phyloP scores from a whole-genome alignment of 2,329 filamentous ascomycete species.

The Fusarium pseudocircinatum region DNA sequence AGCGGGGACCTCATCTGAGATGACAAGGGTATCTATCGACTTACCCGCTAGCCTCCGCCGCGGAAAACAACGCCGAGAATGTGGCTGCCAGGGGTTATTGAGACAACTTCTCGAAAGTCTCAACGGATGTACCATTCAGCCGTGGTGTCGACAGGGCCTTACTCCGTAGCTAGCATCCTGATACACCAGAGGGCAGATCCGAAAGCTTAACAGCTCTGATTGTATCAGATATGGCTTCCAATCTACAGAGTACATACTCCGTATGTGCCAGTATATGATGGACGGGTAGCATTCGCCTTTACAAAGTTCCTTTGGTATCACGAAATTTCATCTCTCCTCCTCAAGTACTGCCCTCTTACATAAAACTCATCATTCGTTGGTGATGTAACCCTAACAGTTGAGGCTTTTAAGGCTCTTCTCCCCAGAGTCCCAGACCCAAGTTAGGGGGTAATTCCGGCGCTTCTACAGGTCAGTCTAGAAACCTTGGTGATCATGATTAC shows the following conservation, averaged over 20 bases:
- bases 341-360: too few relatives aligned
- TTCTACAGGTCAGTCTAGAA: background rate
- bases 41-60: slow-evolving; percentile 14
- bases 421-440: background rate
- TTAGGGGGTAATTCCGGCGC: background rate
- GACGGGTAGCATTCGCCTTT: background rate
- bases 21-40: background rate
- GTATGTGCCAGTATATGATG: background rate
- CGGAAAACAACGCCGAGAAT: slow-evolving; percentile 10
- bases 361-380: too few relatives aligned
- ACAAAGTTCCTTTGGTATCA: too few relatives aligned
- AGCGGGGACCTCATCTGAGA: slow-evolving; percentile 3
- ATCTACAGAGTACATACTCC: background rate
- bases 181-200: background rate
- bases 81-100: slow-evolving; percentile 3
- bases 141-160: background rate
- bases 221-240: background rate
- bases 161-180: background rate
- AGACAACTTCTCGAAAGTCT: background rate
- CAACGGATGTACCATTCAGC: background rate
- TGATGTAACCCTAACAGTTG: background rate
- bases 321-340: too few relatives aligned
- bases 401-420: background rate
- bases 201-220: background rate
- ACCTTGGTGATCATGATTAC: background rate